A percentile compares a stretch with the other conserved stretches of the same genome.
Conservation (phyloP, 1,139 yeast species). For the Yamadazyma oceani region DNA sequence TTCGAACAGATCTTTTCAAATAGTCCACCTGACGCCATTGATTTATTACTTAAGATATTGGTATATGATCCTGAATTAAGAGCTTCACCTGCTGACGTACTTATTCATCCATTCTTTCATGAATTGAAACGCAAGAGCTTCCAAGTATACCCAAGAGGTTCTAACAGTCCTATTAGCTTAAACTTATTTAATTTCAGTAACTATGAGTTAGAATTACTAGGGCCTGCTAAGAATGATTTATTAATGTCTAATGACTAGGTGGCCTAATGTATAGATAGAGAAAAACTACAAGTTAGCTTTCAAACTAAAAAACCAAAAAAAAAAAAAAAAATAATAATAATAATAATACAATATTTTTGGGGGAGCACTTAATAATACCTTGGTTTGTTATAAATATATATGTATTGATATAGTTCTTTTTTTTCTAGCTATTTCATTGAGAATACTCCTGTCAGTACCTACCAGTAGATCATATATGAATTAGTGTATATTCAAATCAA, state of each 20-base stretch:
- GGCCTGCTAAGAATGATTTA: conserved; percentile 40
- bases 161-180: conserved; percentile 40
- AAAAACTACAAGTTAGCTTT: too few species aligned
- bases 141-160: conserved; percentile 57
- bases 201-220: conserved; percentile 51
- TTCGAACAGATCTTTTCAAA: conserved; percentile 69
- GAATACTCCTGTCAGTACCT: too few species aligned
- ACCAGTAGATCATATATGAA: too few species aligned
- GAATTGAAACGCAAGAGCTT: conserved; percentile 62
- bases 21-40: conserved; percentile 71
- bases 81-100: conserved; percentile 62
- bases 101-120: conserved; percentile 72
- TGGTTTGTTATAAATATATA: conserved; percentile 1
- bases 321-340: background rate
- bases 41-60: conserved; percentile 63
- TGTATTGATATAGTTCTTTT: background rate
- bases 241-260: conserved; percentile 12
- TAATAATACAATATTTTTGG: background rate
- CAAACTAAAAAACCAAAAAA: background rate
- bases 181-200: conserved; percentile 55
- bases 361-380: background rate
- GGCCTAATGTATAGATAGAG: too few species aligned
- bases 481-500: conserved; percentile 1
- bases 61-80: conserved; percentile 74
- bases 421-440: too few species aligned